Base-by-base conservation (phyloP, 768 basidiomycete species). In the Rhizopogon rudus region DNA sequence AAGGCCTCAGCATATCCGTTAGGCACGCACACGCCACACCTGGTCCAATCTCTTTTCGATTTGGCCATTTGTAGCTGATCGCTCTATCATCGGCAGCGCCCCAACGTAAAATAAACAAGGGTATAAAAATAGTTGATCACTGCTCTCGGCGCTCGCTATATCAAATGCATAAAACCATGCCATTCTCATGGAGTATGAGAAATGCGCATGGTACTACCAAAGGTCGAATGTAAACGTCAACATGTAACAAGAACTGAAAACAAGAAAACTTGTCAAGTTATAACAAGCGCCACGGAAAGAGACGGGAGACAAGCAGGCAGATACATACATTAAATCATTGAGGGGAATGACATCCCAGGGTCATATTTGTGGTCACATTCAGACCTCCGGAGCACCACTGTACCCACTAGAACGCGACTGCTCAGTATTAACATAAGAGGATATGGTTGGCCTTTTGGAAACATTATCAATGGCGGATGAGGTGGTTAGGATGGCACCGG, bases 381-480 rank as follows among this genome's bases (percentile, higher is more conserved):
- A 70, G 17, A 70, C 22, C 41, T 71, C 68, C 6, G 68, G 67
- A 13, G 33, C 41, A 2, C 70, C 66, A 42, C 39, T 63, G 40
- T 71, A 51, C 31, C 56, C 61, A 10, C 60, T 48, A 1, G 0
- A 20, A 20, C 20, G 20, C 20, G 20, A 20, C 20, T 31, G 7
- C 29, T 20, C 29, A 31, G 1, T 7, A 51, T 42, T 44, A 10
- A 44, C 20, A 33, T 43, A 44, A 17, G 68, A 59, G 14, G 48
- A 51, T 29, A 57, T 12, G n/a, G 44, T 10, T 20, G 54, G n/a
- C 16, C 25, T 44, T n/a, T 53, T 56, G 39, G 51, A 9, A 14
- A 13, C 5, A 6, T 59, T 60, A 9, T 39, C 44, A 3, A 31
- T 7, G 1, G 7, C 8, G 9, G 57, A 57, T 3, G 57, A 51